These are phyloP conservation scores for Tolypocladium capitatum DNA, from an alignment of 2,329 filamentous ascomycete genomes.

Conservation along the genomic window DNA sequence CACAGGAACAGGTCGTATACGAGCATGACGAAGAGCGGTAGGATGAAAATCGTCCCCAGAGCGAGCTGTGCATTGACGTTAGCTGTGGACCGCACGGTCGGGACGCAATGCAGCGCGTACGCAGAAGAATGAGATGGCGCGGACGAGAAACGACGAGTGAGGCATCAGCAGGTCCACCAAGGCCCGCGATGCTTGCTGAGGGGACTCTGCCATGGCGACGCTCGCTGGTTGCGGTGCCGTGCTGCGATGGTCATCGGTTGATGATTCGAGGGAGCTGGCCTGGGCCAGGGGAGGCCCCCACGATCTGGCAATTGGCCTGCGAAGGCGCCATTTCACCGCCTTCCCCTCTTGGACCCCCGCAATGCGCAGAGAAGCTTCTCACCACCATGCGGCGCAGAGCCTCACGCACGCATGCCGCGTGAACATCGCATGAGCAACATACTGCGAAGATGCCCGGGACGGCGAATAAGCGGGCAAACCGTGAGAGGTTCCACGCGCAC, in stretches of 20 bases:
- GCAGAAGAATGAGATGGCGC: conserved; percentile 24
- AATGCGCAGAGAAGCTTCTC: background rate
- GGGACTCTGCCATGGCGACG: conserved; percentile 13
- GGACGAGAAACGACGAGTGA: conserved; percentile 18
- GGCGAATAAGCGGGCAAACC: conserved; percentile 48
- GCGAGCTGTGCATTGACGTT: conserved; percentile 19
- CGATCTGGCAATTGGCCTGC: too few species aligned
- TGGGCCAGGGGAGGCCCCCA: too few species aligned
- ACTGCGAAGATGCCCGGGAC: conserved; percentile 12
- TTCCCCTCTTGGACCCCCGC: too few species aligned
- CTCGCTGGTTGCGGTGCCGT: conserved; percentile 1
- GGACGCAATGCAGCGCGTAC: conserved; percentile 14
- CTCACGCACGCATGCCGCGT: background rate
- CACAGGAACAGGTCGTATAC: conserved; percentile 38
- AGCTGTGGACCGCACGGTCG: background rate
- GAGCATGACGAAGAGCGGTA: conserved; percentile 34
- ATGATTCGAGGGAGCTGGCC: background rate
- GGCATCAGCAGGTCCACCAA: conserved; percentile 13
- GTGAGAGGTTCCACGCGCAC: conserved; percentile 49
- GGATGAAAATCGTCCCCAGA: conserved; percentile 30
- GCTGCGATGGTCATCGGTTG: background rate
- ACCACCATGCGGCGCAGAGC: background rate
- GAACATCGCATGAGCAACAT: background rate
- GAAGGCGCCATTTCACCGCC: too few species aligned
- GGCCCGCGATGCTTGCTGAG: conserved; percentile 12